Evolutionary conservation across 495 filamentous ascomycete genomes (phyloP).

Genomic region (Tuber borchii): DNA sequence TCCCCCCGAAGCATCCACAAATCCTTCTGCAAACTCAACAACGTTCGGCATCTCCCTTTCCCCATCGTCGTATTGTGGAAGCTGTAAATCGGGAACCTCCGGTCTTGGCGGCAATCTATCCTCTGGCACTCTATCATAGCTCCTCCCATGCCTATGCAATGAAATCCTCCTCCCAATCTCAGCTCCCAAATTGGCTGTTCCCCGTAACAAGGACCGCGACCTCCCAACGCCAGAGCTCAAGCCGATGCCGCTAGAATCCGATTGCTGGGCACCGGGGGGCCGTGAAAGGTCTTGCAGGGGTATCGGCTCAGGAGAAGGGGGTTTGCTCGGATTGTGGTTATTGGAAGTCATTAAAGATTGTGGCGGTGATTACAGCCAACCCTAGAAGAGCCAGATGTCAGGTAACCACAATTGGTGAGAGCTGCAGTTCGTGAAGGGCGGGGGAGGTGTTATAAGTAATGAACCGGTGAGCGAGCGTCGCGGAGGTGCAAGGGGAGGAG

Average conservation of each 20-base stretch:
- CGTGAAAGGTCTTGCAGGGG: constrained; percentile 74
- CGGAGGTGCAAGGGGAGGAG: not conserved
- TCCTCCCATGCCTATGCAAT: constrained; percentile 32
- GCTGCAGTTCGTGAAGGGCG: not conserved
- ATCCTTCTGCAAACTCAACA: constrained; percentile 27
- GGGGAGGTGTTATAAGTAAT: constrained; percentile 1
- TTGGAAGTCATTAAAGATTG: constrained; percentile 53
- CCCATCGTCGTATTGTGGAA: constrained; percentile 29
- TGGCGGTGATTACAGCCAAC: not conserved
- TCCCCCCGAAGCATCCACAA: constrained; percentile 34
- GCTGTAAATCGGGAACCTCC: constrained; percentile 28
- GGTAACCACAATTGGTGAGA: not conserved
- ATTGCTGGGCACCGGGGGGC: constrained; percentile 48
- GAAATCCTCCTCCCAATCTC: constrained; percentile 44
- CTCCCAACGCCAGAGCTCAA: constrained; percentile 26
- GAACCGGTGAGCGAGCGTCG: not conserved
- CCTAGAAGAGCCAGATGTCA: not conserved
- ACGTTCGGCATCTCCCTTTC: constrained; percentile 26
- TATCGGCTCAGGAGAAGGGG: constrained; percentile 61
- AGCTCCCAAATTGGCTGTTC: constrained; percentile 38
- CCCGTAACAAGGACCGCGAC: constrained; percentile 41
- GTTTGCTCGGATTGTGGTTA: constrained; percentile 49
- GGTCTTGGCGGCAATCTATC: constrained; percentile 23
- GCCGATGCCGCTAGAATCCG: constrained; percentile 2
- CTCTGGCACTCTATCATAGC: constrained; percentile 35